These are phyloP conservation scores for Bullera alba DNA, from an alignment of 768 basidiomycete species.

Conservation along the genomic window DNA sequence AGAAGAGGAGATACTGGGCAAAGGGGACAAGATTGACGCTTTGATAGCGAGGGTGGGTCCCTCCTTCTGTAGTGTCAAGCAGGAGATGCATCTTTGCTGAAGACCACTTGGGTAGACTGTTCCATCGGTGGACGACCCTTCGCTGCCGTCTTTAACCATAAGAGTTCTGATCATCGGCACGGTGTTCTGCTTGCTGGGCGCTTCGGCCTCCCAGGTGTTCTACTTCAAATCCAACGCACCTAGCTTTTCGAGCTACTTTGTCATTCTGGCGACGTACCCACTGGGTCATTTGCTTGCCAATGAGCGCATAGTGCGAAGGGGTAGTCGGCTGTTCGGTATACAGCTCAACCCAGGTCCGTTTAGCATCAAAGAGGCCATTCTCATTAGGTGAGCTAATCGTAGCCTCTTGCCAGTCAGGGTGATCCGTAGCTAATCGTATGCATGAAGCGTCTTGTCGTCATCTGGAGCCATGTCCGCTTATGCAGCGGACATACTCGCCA, in stretches of 20 bases:
- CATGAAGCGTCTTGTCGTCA: conserved; percentile 31
- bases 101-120: too few relatives aligned
- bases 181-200: conserved; percentile 43
- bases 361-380: conserved; percentile 43
- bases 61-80: background rate
- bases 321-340: conserved; percentile 16
- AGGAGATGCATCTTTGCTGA: background rate
- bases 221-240: conserved; percentile 46
- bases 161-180: conserved; percentile 42
- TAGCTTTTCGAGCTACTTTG: conserved; percentile 42
- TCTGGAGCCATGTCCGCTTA: conserved; percentile 44
- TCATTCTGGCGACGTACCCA: conserved; percentile 44
- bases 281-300: conserved; percentile 41
- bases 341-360: conserved; percentile 44
- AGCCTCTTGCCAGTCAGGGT: background rate
- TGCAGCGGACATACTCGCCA: conserved; percentile 46
- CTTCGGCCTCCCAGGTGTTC: conserved; percentile 42
- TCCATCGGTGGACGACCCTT: conserved; percentile 44
- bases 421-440: background rate
- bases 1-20: conserved; percentile 6
- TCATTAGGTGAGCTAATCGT: conserved; percentile 32
- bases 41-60: conserved; percentile 37
- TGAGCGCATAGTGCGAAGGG: conserved; percentile 17
- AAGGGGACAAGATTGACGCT: conserved; percentile 34
- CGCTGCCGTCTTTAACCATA: conserved; percentile 41